A percentile compares a stretch with the other conserved stretches of the same genome.
These are phyloP conservation scores for Leucocoprinus sp. DNA, from an alignment of 768 basidiomycete species.

Conservation along the genomic window DNA sequence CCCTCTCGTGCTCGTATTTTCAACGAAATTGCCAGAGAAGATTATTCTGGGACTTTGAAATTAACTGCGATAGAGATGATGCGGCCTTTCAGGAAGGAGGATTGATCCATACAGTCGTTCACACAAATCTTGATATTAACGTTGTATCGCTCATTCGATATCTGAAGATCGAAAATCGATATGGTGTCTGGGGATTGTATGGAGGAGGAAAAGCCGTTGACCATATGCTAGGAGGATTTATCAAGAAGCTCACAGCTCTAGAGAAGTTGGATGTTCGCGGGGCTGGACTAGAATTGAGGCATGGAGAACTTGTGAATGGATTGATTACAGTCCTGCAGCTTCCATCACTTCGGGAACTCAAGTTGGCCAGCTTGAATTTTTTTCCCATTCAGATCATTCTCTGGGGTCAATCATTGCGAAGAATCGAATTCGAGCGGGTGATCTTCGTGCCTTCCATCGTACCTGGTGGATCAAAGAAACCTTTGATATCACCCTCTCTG, in stretches of 20 bases:
- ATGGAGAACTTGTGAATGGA: conserved; percentile 3
- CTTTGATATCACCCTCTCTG: conserved; percentile 2
- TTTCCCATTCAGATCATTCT: conserved; percentile 5
- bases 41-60: conserved; percentile 1
- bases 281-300: not conserved
- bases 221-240: conserved; percentile 1
- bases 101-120: conserved; percentile 3
- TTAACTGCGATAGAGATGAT: conserved; percentile 1
- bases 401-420: conserved; percentile 6
- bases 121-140: not conserved
- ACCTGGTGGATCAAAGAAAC: not conserved
- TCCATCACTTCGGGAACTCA: conserved; percentile 5
- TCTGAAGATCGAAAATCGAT: conserved; percentile 4
- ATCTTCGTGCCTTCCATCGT: not conserved
- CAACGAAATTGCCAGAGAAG: conserved; percentile 1
- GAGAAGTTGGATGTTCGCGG: conserved; percentile 6
- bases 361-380: not conserved
- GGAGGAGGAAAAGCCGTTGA: conserved; percentile 4
- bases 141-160: not conserved
- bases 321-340: conserved; percentile 2
- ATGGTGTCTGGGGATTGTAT: not conserved
- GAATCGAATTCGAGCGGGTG: conserved; percentile 4
- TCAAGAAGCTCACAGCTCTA: conserved; percentile 1
- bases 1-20: conserved; percentile 7
- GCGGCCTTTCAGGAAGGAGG: conserved; percentile 6